Evolutionary conservation across 768 basidiomycete genomes (phyloP), one percentile per base, ranked within the genome.

Genomic region (Trametes coccinea): DNA sequence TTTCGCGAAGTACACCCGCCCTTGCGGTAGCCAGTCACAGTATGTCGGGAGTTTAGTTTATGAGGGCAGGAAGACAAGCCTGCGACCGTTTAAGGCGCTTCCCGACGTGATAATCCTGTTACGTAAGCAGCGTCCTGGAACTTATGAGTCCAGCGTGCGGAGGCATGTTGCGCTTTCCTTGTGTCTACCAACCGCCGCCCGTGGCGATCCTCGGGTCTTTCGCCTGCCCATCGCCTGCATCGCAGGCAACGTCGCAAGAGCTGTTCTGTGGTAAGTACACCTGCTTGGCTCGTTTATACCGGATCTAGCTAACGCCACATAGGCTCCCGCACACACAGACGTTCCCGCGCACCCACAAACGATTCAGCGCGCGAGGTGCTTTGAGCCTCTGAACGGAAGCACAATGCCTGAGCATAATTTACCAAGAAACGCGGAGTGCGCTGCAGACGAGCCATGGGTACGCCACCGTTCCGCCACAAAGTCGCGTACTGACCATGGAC

Each of bases 281-380:
- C n/a, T 13, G 5, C 17, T 29, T 56, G 60, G 60, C 13, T 17
- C 60, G 10, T 13, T 31, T 6, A 50, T 51, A 56, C 54, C 27
- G 8, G 43, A 61, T 30, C 7, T 4, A 43, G 51, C 61, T 57
- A 40, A 62, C 55, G 48, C 48, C 54, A 56, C 61, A 54, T 49
- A 51, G 53, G 48, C 54, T 56, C 53, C 33, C 34, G 43, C 29
- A 56, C 48, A 54, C 48, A 59, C 56, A 58, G 52, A 48, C 44
- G 46, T 41, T 44, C 53, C 53, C 47, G 52, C 45, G 53, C 52
- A 22, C 53, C 53, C 57, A 59, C 62, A 63, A 59, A 49, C 22
- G 41, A 59, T 31, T 34, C 22, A 29, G 33, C 29, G 40, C 37
- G 34, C 10, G 41, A 43, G 41, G 41, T 13, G 34, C 31, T 53